These are phyloP conservation scores for Coemansia sp. DNA, from an alignment of 192 early-diverging fungal species.

Conservation along the genomic window DNA sequence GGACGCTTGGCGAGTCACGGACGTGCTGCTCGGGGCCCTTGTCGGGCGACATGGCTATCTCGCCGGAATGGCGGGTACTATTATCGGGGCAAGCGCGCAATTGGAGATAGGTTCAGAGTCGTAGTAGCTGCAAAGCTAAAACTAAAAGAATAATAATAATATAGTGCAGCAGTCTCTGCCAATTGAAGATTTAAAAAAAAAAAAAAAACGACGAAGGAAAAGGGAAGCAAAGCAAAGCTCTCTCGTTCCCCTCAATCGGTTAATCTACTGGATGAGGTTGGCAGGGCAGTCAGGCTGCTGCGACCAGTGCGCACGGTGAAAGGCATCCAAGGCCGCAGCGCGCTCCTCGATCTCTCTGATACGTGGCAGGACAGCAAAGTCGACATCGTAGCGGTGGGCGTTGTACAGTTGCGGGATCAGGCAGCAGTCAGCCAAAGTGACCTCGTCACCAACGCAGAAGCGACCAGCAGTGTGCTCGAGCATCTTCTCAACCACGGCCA, in stretches of 20 bases:
- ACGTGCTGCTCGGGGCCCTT: constrained; percentile 6
- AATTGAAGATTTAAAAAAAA: constrained; percentile 2
- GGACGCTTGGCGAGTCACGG: not conserved
- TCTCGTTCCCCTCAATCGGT: not conserved
- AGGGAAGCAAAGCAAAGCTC: not conserved
- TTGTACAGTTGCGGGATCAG: constrained; percentile 82
- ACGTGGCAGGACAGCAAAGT: constrained; percentile 70
- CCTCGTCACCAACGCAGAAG: constrained; percentile 78
- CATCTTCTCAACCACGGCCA: constrained; percentile 68
- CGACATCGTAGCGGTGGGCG: constrained; percentile 72
- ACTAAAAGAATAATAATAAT: not conserved
- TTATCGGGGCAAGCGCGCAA: not conserved
- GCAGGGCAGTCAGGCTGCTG: constrained; percentile 70
- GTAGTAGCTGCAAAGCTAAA: not conserved
- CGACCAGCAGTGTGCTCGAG: constrained; percentile 66
- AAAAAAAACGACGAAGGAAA: not conserved
- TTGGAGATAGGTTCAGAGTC: not conserved
- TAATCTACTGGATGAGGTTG: constrained; percentile 29
- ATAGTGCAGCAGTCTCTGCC: too few species aligned
- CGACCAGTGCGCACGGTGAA: constrained; percentile 63
- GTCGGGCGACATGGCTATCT: constrained; percentile 10
- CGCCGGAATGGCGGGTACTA: constrained; percentile 7
- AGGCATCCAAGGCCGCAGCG: constrained; percentile 65
- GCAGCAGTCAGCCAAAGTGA: constrained; percentile 84
- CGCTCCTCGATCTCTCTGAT: constrained; percentile 64